These are phyloP conservation scores for Didymella pinodella DNA, from an alignment of 2,329 filamentous ascomycete genomes.

Conservation along the genomic window DNA sequence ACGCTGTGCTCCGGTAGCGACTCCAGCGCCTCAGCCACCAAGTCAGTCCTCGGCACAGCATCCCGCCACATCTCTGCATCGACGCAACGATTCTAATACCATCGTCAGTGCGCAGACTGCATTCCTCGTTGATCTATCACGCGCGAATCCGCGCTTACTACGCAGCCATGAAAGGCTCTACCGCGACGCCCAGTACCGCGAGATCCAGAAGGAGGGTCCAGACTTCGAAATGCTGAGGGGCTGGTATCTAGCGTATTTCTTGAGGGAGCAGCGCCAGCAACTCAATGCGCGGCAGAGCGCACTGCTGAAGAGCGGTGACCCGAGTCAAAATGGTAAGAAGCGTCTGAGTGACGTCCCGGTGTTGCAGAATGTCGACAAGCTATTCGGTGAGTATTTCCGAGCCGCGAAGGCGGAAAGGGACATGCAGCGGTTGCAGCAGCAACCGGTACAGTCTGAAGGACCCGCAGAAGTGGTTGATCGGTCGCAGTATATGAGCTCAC, in stretches of 20 bases:
- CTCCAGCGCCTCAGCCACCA: background rate
- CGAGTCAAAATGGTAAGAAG: background rate
- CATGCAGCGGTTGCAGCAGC: background rate
- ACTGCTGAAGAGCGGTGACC: background rate
- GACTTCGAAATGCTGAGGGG: background rate
- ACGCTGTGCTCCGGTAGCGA: background rate
- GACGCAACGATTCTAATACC: background rate
- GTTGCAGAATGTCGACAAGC: background rate
- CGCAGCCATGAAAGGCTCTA: background rate
- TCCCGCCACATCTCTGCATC: background rate
- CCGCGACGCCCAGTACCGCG: slow-evolving; percentile 3
- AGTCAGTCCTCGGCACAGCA: background rate
- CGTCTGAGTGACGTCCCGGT: background rate
- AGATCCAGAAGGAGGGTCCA: background rate
- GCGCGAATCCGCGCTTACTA: background rate
- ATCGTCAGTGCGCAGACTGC: background rate
- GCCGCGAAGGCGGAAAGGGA: background rate
- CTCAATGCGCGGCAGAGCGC: background rate
- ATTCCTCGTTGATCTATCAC: background rate
- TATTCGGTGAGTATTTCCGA: background rate
- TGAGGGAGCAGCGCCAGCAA: background rate
- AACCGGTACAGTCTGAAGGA: background rate
- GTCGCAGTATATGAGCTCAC: background rate
- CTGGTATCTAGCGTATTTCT: slow-evolving; percentile 4
- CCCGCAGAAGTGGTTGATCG: too few relatives aligned